Base-by-base conservation (phyloP, 202 grass and related monocot species). In the Bolboschoenoplectus hybrid region DNA sequence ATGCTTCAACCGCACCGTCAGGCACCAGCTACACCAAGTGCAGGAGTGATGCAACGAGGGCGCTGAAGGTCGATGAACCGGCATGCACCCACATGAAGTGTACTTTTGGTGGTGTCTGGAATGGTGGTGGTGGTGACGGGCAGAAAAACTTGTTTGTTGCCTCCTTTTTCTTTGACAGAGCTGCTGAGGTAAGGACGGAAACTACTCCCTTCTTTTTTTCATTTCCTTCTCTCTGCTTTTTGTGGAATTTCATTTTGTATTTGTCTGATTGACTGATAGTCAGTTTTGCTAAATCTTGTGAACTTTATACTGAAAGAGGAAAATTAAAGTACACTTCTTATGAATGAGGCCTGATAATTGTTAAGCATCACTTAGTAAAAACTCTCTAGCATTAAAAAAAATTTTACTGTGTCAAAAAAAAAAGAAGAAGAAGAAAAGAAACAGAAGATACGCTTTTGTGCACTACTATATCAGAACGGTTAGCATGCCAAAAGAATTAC, bases 111-210 rank as follows among this genome's bases (percentile, higher is more conserved):
- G 96, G 96, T 80, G 83, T 96, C 62, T 98, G 96, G 96, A 98
- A 98, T 73, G 96, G 96, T 90, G 96, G 96, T 7, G 96, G 96
- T 86, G 96, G 96, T 83, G 96, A 94, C 86, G 96, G 96, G 44
- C 93, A 96, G 91, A 98, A 96, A 83, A 96, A 98, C 87, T 80
- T 98, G 35, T 98, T 98, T 90, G 96, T 98, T 62, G 96, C 96
- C 74, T 98, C 96, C 40, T 98, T 98, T 89, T 98, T 98, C 90
- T 98, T 92, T 56, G 96, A 98, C 57, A 91, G 96, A 72, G 93
- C 96, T 83, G 93, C 93, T 62, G 91, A 98, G 93, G 96, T 92
- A 82, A 85, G 73, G 85, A 49, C 36, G 64, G 63, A 78, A 68
- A n/a, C 9, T 67, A 6, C 8, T 10, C 45, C 20, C 62, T 6